Conservation (phyloP, 441 rosid genomes). For the Jatropha podagrica region DNA sequence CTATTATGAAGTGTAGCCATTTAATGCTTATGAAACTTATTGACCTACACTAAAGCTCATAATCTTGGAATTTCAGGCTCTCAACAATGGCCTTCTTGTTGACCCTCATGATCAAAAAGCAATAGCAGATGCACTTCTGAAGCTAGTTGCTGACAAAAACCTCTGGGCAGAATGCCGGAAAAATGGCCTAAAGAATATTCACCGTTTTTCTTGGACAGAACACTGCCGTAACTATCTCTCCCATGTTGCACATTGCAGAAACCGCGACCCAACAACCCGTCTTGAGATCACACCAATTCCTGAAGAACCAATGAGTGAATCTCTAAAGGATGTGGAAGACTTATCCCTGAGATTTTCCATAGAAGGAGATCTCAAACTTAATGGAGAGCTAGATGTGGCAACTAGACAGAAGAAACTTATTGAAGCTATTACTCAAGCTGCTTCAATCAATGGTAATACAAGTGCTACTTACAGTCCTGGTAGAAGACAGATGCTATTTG, state of each 20-base stretch:
- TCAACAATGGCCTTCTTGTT: conserved; percentile 60
- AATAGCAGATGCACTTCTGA: conserved; percentile 61
- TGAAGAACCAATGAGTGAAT: conserved; percentile 88
- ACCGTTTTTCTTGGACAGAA: conserved; percentile 69
- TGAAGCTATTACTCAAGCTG: conserved; percentile 60
- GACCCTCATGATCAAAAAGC: conserved; percentile 70
- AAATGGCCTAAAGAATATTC: conserved; percentile 59
- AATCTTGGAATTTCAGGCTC: conserved; percentile 34
- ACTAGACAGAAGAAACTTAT: conserved; percentile 72
- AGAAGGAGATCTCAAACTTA: conserved; percentile 70
- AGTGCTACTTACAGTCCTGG: conserved; percentile 55
- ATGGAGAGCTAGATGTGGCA: conserved; percentile 71
- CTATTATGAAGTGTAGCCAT: not conserved
- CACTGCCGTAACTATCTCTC: conserved; percentile 81
- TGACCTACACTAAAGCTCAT: not conserved
- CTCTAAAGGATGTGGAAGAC: conserved; percentile 75
- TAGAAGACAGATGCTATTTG: conserved; percentile 76
- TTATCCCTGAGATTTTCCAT: conserved; percentile 73
- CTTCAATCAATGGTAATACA: conserved; percentile 45
- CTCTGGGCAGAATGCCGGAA: conserved; percentile 61
- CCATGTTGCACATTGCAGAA: conserved; percentile 77
- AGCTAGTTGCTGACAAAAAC: conserved; percentile 61
- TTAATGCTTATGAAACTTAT: not conserved
- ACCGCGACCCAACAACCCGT: conserved; percentile 66
- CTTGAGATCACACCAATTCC: conserved; percentile 64